These are phyloP conservation scores for Potentilla sterilis DNA, from an alignment of 306 rosid species.

Conservation along the genomic window DNA sequence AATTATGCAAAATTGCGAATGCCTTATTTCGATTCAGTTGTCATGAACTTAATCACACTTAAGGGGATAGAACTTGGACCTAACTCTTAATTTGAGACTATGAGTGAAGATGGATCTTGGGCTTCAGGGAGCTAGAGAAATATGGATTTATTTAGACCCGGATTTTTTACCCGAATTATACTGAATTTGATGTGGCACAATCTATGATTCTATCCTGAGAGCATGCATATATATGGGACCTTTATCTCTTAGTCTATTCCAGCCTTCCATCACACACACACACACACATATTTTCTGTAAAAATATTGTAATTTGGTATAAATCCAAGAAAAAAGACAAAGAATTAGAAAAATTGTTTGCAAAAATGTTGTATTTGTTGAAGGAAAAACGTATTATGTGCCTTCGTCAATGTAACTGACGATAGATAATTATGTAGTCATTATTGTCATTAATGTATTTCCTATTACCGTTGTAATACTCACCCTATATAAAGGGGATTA, in stretches of 20 bases:
- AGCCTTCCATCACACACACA: neutral
- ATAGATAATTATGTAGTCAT: too few species aligned
- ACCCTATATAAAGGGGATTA: too few species aligned
- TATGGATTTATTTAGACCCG: neutral
- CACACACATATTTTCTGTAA: neutral
- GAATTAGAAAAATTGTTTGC: neutral
- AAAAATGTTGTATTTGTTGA: neutral
- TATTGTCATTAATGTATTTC: too few species aligned
- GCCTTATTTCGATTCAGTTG: too few species aligned
- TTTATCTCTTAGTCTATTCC: neutral
- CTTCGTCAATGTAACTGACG: too few species aligned
- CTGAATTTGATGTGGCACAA: neutral
- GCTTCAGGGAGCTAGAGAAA: neutral
- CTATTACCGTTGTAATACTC: too few species aligned
- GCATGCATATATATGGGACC: conserved; percentile 1
- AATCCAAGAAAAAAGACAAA: neutral
- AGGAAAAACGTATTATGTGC: too few species aligned
- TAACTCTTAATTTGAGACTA: neutral
- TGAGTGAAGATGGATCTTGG: neutral
- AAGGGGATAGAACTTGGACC: neutral
- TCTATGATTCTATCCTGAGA: too few species aligned
- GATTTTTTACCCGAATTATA: neutral
- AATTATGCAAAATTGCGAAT: too few species aligned
- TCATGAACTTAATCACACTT: too few species aligned
- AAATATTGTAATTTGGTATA: neutral